Evolutionary conservation across 805 yeast species (phyloP).

Genomic region (Candida railenensis): DNA sequence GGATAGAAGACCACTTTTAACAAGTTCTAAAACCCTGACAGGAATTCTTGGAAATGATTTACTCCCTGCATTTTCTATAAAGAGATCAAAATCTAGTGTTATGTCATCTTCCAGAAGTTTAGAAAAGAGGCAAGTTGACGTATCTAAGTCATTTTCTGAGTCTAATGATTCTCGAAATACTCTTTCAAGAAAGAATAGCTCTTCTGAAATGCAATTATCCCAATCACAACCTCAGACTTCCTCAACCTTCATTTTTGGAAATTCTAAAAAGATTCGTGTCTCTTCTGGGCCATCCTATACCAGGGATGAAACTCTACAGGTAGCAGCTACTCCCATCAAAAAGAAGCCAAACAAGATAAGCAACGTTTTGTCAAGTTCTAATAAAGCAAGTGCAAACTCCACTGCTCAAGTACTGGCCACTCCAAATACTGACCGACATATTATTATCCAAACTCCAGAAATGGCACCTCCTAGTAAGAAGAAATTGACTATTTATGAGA

Average conservation of each 20-base stretch:
- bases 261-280: not conserved
- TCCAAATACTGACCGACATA: not conserved
- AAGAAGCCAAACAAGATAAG: not conserved
- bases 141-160: conserved; percentile 18
- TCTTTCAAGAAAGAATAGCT: not conserved
- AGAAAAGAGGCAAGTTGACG: conserved; percentile 41
- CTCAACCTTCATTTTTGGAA: conserved; percentile 1
- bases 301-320: not conserved
- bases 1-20: not conserved
- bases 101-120: conserved; percentile 30
- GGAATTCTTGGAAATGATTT: conserved; percentile 16
- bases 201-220: not conserved
- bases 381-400: not conserved
- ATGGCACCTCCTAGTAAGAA: conserved; percentile 1
- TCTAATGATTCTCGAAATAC: not conserved
- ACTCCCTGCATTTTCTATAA: conserved; percentile 34
- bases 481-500: conserved; percentile 6
- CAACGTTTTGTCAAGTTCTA: not conserved
- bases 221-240: not conserved
- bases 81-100: conserved; percentile 39
- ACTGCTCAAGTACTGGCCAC: not conserved
- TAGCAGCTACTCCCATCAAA: conserved; percentile 5
- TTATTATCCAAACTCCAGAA: conserved; percentile 9
- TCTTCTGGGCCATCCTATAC: not conserved
- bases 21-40: not conserved